Conservation (phyloP, 2,329 filamentous ascomycete genomes). For the Fusarium sp. region DNA sequence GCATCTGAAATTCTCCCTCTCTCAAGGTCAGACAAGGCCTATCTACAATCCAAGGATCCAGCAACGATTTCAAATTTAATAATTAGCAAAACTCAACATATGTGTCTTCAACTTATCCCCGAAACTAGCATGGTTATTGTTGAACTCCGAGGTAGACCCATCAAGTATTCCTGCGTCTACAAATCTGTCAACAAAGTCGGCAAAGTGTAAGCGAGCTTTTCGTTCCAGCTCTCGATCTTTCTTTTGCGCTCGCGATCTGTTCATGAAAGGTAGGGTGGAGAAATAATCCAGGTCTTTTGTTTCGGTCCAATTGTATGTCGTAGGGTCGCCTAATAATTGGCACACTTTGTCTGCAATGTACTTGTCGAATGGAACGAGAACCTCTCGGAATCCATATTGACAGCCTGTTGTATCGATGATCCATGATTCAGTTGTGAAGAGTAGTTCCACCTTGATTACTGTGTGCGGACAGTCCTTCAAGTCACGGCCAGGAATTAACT, state of each 20-base stretch:
- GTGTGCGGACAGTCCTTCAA: neutral
- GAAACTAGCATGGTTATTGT: neutral
- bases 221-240: neutral
- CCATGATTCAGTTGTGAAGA: neutral
- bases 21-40: too few species aligned
- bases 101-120: neutral
- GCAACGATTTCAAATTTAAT: too few species aligned
- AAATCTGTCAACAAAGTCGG: neutral
- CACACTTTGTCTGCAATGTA: neutral
- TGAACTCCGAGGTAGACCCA: neutral
- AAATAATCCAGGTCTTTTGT: neutral
- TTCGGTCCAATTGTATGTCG: neutral
- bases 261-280: neutral
- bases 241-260: neutral
- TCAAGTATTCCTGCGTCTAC: neutral
- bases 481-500: neutral
- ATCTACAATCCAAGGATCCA: too few species aligned
- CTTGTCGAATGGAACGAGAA: neutral
- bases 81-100: neutral
- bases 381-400: neutral
- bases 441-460: neutral
- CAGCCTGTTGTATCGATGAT: neutral
- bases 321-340: neutral
- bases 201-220: neutral
- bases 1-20: too few species aligned